These are phyloP conservation scores for Urochloa ruziziensis DNA, from an alignment of 176 grass and related monocot genomes.

Conservation along the genomic window DNA sequence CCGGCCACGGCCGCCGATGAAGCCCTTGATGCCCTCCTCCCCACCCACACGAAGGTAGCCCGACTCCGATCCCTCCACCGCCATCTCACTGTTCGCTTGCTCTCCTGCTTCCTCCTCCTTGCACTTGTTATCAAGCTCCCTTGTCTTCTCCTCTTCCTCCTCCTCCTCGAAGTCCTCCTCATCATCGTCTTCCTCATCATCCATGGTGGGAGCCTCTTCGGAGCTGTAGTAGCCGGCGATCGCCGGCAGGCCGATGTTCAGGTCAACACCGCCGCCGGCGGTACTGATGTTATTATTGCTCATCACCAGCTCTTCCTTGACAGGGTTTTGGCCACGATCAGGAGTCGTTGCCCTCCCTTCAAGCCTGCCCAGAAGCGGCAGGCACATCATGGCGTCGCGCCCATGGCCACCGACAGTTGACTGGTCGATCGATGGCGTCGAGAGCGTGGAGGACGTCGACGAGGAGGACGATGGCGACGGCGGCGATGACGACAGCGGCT, in stretches of 20 bases:
- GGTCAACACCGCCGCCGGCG: conserved; percentile 23
- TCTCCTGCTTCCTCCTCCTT: conserved; percentile 20
- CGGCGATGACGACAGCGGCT: conserved; percentile 26
- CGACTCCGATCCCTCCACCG: neutral
- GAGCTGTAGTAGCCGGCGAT: neutral
- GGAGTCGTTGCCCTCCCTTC: conserved; percentile 24
- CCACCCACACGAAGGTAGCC: neutral
- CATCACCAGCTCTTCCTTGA: conserved; percentile 37
- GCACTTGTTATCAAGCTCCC: neutral
- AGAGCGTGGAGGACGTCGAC: neutral
- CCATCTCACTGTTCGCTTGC: neutral
- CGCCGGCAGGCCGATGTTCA: conserved; percentile 61
- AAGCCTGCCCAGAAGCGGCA: conserved; percentile 77
- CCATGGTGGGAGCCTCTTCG: conserved; percentile 23
- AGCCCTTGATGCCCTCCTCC: conserved; percentile 6
- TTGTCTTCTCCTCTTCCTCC: neutral
- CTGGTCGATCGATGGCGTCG: neutral
- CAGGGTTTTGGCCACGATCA: neutral
- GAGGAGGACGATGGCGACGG: neutral
- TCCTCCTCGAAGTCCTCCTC: neutral
- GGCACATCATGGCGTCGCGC: conserved; percentile 32
- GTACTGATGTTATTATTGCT: neutral
- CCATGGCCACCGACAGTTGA: neutral
- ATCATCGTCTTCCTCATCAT: conserved; percentile 25
- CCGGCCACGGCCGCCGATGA: neutral